Evolutionary conservation across 352 stramenopile genomes (phyloP).

Genomic region (Thraustotheca clavata): DNA sequence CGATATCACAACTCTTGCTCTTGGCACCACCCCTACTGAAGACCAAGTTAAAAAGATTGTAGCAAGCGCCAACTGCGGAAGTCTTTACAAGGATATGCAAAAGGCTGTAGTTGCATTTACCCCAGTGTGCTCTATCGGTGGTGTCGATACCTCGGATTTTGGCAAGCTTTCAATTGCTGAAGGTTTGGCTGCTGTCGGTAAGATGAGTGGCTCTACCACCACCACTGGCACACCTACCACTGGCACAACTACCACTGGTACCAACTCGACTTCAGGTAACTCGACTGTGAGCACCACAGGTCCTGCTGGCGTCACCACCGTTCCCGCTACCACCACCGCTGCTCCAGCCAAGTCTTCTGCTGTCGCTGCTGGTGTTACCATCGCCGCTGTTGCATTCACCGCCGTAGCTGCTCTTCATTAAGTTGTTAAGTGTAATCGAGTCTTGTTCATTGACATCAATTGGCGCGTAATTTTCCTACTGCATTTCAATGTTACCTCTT

Average conservation of each 20-base stretch:
- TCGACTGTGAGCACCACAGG: background rate
- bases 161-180: background rate
- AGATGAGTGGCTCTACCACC: background rate
- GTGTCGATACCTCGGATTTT: background rate
- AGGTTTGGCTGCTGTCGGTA: background rate
- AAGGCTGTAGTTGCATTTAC: background rate
- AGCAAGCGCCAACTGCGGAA: background rate
- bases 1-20: background rate
- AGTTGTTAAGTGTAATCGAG: too few species aligned
- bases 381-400: conserved; percentile 2
- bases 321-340: background rate
- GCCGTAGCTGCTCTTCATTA: background rate
- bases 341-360: background rate
- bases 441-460: too few species aligned
- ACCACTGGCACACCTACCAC: background rate
- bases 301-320: background rate
- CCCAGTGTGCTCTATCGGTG: conserved; percentile 5
- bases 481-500: too few species aligned
- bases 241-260: background rate
- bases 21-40: background rate
- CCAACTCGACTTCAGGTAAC: background rate
- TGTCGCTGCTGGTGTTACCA: background rate
- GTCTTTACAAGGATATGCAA: background rate
- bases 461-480: too few species aligned
- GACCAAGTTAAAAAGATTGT: background rate